Evolutionary conservation across 2,329 filamentous ascomycete species (phyloP).

Genomic region (Penicillium oxalicum): DNA sequence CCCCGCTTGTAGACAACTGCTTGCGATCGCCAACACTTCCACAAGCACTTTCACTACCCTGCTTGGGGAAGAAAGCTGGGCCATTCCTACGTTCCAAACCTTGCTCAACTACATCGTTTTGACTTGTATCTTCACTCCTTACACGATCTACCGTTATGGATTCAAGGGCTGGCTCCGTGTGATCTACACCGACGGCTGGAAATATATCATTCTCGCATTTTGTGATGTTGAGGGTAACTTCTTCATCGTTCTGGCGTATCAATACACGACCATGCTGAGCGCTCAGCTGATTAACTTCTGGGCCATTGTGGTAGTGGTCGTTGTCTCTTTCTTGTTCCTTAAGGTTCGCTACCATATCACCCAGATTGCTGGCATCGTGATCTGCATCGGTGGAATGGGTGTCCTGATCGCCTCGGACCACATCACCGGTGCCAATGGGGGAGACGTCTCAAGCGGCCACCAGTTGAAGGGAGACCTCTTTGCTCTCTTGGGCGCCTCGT

Average conservation of each 20-base stretch:
- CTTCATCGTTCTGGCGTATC: conserved; percentile 91
- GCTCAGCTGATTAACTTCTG: conserved; percentile 98
- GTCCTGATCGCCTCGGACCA: conserved; percentile 82
- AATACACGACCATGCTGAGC: conserved; percentile 84
- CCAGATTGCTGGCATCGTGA: conserved; percentile 78
- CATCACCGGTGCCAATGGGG: conserved; percentile 66
- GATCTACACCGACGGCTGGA: conserved; percentile 72
- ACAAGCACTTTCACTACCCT: conserved; percentile 87
- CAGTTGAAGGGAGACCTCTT: conserved; percentile 90
- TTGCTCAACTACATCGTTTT: conserved; percentile 91
- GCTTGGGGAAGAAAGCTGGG: conserved; percentile 61
- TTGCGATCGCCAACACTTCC: conserved; percentile 82
- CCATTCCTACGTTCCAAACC: conserved; percentile 90
- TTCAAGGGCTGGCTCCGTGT: conserved; percentile 62
- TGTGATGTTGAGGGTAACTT: conserved; percentile 96
- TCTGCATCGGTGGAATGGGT: conserved; percentile 88
- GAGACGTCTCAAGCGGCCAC: conserved; percentile 52
- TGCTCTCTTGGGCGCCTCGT: conserved; percentile 77
- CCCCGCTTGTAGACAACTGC: conserved; percentile 54
- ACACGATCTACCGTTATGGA: conserved; percentile 75
- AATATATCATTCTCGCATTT: conserved; percentile 87
- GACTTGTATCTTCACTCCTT: conserved; percentile 71
- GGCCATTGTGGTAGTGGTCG: conserved; percentile 89
- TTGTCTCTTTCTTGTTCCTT: conserved; percentile 75
- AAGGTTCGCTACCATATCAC: conserved; percentile 82